Conservation (phyloP, 169 alveolate genomes). For the Plasmodium falciparum region DNA sequence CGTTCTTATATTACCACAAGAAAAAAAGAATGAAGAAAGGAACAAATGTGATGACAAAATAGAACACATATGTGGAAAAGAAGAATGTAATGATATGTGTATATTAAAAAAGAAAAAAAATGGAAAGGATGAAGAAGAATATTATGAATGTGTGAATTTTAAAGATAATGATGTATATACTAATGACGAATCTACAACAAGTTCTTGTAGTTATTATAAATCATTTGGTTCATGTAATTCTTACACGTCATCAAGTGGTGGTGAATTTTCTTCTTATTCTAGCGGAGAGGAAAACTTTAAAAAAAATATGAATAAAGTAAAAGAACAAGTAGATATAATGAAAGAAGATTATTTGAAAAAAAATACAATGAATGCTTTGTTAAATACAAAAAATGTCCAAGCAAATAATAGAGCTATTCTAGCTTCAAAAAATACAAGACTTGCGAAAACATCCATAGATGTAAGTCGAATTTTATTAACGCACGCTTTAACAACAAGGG, state of each 20-base stretch:
- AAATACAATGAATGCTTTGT: slow-evolving; percentile 46
- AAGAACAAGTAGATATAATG: slow-evolving; percentile 60
- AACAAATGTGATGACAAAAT: no score
- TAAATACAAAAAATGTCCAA: slow-evolving; percentile 46
- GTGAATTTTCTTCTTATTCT: slow-evolving; percentile 25
- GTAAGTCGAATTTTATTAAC: slow-evolving; percentile 59
- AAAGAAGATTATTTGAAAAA: slow-evolving; percentile 62
- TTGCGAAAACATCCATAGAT: slow-evolving; percentile 50
- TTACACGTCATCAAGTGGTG: slow-evolving; percentile 13
- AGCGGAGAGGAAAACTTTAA: slow-evolving; percentile 39
- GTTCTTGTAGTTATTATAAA: slow-evolving; percentile 12
- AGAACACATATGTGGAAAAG: neutral
- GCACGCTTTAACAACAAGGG: slow-evolving; percentile 62
- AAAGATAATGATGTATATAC: slow-evolving; percentile 8
- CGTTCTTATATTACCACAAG: no score
- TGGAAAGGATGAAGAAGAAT: slow-evolving; percentile 5
- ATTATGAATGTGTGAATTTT: slow-evolving; percentile 9
- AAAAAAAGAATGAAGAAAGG: no score
- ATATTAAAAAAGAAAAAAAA: slow-evolving; percentile 2
- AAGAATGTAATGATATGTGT: neutral
- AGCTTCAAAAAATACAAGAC: slow-evolving; percentile 61
- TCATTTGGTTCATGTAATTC: slow-evolving; percentile 17
- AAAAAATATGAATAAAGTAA: slow-evolving; percentile 42
- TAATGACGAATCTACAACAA: slow-evolving; percentile 6
- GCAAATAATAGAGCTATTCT: slow-evolving; percentile 57